Percentiles rank a stretch among this genome's conserved stretches.
These are phyloP conservation scores for Simmondsia chinensis DNA, from an alignment of 148 eudicot genomes.

Conservation along the genomic window DNA sequence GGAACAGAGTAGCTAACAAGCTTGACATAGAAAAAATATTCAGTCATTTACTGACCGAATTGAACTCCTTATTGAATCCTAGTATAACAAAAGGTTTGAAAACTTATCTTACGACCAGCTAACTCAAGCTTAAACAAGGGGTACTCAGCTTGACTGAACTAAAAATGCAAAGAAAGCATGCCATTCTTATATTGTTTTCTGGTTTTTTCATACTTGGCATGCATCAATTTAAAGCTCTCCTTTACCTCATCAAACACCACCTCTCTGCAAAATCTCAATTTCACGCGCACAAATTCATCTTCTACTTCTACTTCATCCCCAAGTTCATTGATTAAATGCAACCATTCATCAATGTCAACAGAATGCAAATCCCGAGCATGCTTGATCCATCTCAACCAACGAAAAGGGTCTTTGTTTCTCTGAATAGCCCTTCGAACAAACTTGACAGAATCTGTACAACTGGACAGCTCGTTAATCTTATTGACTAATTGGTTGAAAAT, in stretches of 20 bases:
- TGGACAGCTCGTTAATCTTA: slow-evolving; percentile 26
- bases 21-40: too few relatives aligned
- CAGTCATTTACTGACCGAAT: too few relatives aligned
- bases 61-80: too few relatives aligned
- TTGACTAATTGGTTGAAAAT: slow-evolving; percentile 33
- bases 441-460: slow-evolving; percentile 36
- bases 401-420: slow-evolving; percentile 49
- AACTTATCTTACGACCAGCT: too few relatives aligned
- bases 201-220: slow-evolving; percentile 44
- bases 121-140: too few relatives aligned
- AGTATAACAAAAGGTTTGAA: too few relatives aligned
- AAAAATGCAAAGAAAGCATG: slow-evolving; percentile 62
- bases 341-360: slow-evolving; percentile 3
- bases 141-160: too few relatives aligned
- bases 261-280: slow-evolving; percentile 54
- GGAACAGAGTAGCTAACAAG: too few relatives aligned
- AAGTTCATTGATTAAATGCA: slow-evolving; percentile 22
- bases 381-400: slow-evolving; percentile 51
- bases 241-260: slow-evolving; percentile 40
- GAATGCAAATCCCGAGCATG: slow-evolving; percentile 10
- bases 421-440: slow-evolving; percentile 27
- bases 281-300: slow-evolving; percentile 35
- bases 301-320: slow-evolving; percentile 19
- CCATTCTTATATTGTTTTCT: slow-evolving; percentile 51
- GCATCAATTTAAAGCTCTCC: slow-evolving; percentile 27